Evolutionary conservation across 2,329 filamentous ascomycete species (phyloP).

Genomic region (Aspergillus quadricinctus): DNA sequence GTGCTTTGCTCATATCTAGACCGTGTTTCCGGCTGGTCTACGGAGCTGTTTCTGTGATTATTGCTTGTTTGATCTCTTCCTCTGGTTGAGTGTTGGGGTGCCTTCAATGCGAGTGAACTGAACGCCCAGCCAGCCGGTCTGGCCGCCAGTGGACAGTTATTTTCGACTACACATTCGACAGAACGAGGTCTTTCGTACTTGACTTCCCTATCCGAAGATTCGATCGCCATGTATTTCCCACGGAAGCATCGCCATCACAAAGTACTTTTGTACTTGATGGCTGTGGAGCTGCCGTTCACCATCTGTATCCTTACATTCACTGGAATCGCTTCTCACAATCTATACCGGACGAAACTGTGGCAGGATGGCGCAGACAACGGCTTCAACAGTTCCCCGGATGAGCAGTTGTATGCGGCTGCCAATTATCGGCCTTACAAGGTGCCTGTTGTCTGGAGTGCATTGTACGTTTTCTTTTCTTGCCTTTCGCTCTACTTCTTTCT

Average conservation of each 20-base stretch:
- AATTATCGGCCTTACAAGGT: conserved; percentile 53
- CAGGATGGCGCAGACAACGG: conserved; percentile 57
- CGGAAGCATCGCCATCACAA: conserved; percentile 52
- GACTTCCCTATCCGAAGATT: not conserved
- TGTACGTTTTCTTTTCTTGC: conserved; percentile 42
- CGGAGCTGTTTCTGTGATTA: conserved; percentile 16
- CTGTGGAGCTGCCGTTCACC: conserved; percentile 53
- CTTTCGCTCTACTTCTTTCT: not conserved
- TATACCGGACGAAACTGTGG: conserved; percentile 60
- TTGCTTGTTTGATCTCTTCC: conserved; percentile 10
- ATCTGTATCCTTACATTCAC: conserved; percentile 56
- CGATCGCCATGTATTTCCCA: conserved; percentile 44
- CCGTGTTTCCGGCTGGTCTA: conserved; percentile 20
- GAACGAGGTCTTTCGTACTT: not conserved
- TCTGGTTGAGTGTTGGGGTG: conserved; percentile 5
- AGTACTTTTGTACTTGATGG: conserved; percentile 50
- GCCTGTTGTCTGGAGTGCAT: conserved; percentile 57
- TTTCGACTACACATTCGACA: not conserved
- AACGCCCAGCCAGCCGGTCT: conserved; percentile 36
- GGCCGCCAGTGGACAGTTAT: conserved; percentile 16
- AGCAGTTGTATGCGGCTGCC: conserved; percentile 54
- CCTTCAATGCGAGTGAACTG: conserved; percentile 26
- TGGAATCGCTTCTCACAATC: conserved; percentile 58
- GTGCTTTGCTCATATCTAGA: conserved; percentile 26
- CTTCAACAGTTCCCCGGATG: conserved; percentile 58